These are phyloP conservation scores for Phytophthora melonis DNA, from an alignment of 352 stramenopile genomes.

Conservation along the genomic window DNA sequence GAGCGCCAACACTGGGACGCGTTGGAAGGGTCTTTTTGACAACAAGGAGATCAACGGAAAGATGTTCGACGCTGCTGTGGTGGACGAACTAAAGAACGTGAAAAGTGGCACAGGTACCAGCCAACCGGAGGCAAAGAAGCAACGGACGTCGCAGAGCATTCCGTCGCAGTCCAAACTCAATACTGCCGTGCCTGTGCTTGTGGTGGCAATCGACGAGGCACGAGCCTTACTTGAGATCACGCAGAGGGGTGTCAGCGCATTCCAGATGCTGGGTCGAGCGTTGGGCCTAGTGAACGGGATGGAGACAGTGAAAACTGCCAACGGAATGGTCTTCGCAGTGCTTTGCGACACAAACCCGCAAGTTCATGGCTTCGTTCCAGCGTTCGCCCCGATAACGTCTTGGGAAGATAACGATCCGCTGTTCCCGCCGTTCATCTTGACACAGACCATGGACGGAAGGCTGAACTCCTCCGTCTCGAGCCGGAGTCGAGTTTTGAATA, in stretches of 20 bases:
- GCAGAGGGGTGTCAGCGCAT: background rate
- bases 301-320: background rate
- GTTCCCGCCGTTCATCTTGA: slow-evolving; percentile 7
- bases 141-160: too few species aligned
- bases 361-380: background rate
- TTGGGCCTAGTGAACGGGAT: background rate
- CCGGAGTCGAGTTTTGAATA: too few species aligned
- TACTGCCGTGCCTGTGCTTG: background rate
- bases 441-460: background rate
- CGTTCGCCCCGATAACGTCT: too few species aligned
- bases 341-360: slow-evolving; percentile 1
- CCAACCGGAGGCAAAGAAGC: too few species aligned
- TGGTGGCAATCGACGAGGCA: slow-evolving; percentile 6
- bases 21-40: background rate
- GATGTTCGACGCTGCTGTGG: too few species aligned
- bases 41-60: too few species aligned
- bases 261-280: background rate
- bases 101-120: background rate
- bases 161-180: too few species aligned
- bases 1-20: too few species aligned
- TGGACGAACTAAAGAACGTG: background rate
- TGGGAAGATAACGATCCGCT: too few species aligned
- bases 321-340: background rate
- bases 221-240: background rate
- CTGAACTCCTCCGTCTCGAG: too few species aligned